A percentile compares a stretch with the other conserved stretches of the same genome.
Evolutionary conservation across 192 early-diverging fungal species (phyloP).

Genomic region (Backusella liffmaniae): DNA sequence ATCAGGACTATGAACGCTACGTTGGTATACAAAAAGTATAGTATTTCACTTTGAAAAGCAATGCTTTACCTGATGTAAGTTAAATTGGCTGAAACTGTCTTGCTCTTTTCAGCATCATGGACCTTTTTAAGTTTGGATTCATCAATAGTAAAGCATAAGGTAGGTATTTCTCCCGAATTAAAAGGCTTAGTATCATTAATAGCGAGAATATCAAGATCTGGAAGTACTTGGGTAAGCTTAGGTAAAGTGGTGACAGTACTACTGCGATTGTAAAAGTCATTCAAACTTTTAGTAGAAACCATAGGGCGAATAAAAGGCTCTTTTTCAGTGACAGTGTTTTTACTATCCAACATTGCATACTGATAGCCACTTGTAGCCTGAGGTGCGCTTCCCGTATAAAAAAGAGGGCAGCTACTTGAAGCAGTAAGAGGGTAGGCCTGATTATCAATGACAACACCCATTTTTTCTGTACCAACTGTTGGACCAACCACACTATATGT

Average conservation of each 20-base stretch:
- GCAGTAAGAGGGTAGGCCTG: neutral
- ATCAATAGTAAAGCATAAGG: neutral
- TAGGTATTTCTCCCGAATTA: neutral
- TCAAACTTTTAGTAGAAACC: neutral
- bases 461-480: neutral
- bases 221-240: neutral
- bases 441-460: neutral
- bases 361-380: neutral
- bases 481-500: neutral
- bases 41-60: neutral
- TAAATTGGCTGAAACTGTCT: neutral
- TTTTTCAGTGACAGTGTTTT: neutral
- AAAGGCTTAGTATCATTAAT: neutral
- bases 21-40: neutral
- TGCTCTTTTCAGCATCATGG: neutral
- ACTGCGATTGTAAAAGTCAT: neutral
- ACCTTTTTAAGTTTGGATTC: neutral
- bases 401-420: neutral
- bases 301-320: neutral
- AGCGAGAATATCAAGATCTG: neutral
- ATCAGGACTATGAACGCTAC: neutral
- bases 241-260: neutral
- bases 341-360: neutral
- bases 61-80: neutral
- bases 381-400: neutral